Base-by-base conservation (phyloP, 2,329 filamentous ascomycete genomes). In the Triangularia setosa region DNA sequence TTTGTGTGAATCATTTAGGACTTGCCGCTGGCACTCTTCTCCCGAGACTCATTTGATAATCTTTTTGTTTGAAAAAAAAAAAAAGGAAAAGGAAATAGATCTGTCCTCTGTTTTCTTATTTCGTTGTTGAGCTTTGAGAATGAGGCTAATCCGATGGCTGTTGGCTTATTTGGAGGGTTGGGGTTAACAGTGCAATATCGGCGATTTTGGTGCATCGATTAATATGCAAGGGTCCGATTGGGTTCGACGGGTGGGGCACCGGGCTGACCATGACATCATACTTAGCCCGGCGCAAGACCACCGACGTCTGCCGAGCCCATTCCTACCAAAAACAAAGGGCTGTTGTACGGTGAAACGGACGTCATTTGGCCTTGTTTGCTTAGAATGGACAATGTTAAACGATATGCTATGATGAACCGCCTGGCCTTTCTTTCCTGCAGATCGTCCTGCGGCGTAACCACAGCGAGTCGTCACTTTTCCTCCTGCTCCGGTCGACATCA, bases 241-340 rank as follows among this genome's bases (percentile, higher is more conserved):
- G 53, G 23, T 60, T 60, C 27, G 16, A 18, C 35, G 14, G 58
- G 23, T 55, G 21, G 23, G 23, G n/a, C 52, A 16, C 23, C 8
- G 11, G 40, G 23, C n/a, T 25, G 27, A 30, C 35, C 1, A 60
- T 60, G 58, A 60, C 58, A 44, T 60, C 58, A 60, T 53, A n/a
- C n/a, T n/a, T n/a, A 52, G 33, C 58, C 25, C 53, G 58, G 53
- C 58, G 58, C 58, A 60, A 60, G 12, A 33, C 14, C 58, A 60
- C 11, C n/a, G 33, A 60, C 58, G 58, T 60, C 35, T 52, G 58
- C 58, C 58, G 23, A 60, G 58, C n/a, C 40, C 25, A n/a, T 27
- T 24, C 58, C 40, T 60, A 18, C 58, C 58, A 52, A 60, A n/a
- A 53, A n/a, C 35, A 52, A 53, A 52, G 23, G 58, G 24, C 4